phyloP scores from a whole-genome alignment of 495 filamentous ascomycete species.

The Hypoxylon lienhwacheense region DNA sequence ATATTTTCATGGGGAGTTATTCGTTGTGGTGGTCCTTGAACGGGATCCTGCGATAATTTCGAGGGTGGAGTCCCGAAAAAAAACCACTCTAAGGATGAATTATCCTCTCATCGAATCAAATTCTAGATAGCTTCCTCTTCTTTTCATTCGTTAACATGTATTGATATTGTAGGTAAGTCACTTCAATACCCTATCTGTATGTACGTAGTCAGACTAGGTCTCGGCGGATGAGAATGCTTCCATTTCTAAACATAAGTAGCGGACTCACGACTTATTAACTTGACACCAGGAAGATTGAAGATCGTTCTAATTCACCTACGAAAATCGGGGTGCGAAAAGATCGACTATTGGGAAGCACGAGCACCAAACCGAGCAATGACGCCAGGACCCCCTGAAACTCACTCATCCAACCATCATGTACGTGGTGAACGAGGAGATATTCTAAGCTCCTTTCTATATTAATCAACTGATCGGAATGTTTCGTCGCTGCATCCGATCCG shows the following conservation, averaged over 20 bases:
- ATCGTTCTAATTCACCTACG: background rate
- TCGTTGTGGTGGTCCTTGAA: background rate
- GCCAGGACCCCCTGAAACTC: background rate
- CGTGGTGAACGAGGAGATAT: no score
- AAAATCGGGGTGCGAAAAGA: background rate
- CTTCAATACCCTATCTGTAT: slow-evolving; percentile 1
- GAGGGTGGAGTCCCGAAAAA: slow-evolving; percentile 25
- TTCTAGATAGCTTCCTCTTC: background rate
- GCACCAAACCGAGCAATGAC: background rate
- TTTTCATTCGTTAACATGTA: slow-evolving; percentile 12
- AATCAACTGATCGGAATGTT: no score
- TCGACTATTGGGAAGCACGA: background rate
- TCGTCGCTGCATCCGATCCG: no score
- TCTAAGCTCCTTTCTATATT: no score
- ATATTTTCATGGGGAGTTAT: background rate
- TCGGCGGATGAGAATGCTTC: background rate
- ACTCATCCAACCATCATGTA: background rate
- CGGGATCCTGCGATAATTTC: slow-evolving; percentile 21
- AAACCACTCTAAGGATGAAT: slow-evolving; percentile 12
- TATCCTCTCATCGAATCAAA: slow-evolving; percentile 15
- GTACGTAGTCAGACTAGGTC: background rate
- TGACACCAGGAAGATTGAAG: background rate
- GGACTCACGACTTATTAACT: background rate
- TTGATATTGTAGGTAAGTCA: slow-evolving; percentile 3
- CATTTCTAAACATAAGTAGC: background rate